Conservation (phyloP, 805 yeast genomes). For the Monosporozyma aquatica region DNA sequence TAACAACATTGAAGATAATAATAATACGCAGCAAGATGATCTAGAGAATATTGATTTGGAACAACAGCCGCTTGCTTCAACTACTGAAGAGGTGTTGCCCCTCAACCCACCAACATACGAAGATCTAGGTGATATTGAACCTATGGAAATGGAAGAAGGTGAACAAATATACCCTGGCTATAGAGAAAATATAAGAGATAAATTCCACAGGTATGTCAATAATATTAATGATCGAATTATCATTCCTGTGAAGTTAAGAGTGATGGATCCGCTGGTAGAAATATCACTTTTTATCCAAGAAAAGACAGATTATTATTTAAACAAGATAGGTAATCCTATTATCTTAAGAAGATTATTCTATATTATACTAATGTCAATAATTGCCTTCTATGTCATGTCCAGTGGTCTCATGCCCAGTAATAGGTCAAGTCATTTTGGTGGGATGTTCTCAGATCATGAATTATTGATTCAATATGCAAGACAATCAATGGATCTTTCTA, state of each 20-base stretch:
- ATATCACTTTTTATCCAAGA: slow-evolving; percentile 28
- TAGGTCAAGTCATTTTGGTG: slow-evolving; percentile 33
- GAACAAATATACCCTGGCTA: neutral
- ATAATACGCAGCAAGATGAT: neutral
- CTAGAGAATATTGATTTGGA: neutral
- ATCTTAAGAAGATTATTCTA: slow-evolving; percentile 71
- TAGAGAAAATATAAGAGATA: slow-evolving; percentile 1
- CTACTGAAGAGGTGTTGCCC: neutral
- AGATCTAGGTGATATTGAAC: neutral
- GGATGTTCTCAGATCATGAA: slow-evolving; percentile 55
- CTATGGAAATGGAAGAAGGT: neutral
- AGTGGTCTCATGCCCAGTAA: slow-evolving; percentile 46
- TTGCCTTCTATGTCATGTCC: slow-evolving; percentile 49
- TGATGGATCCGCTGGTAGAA: slow-evolving; percentile 42
- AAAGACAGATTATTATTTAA: slow-evolving; percentile 47
- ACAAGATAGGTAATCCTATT: slow-evolving; percentile 75
- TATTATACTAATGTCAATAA: slow-evolving; percentile 51
- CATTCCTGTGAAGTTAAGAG: slow-evolving; percentile 32
- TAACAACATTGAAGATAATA: neutral
- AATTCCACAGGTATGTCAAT: slow-evolving; percentile 10
- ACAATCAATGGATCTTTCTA: slow-evolving; percentile 43
- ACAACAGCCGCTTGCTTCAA: neutral
- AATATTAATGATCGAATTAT: slow-evolving; percentile 28
- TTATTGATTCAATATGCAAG: slow-evolving; percentile 42
- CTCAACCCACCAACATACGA: neutral